Conservation (phyloP, 2,329 filamentous ascomycete genomes). For the Neurospora crassa region DNA sequence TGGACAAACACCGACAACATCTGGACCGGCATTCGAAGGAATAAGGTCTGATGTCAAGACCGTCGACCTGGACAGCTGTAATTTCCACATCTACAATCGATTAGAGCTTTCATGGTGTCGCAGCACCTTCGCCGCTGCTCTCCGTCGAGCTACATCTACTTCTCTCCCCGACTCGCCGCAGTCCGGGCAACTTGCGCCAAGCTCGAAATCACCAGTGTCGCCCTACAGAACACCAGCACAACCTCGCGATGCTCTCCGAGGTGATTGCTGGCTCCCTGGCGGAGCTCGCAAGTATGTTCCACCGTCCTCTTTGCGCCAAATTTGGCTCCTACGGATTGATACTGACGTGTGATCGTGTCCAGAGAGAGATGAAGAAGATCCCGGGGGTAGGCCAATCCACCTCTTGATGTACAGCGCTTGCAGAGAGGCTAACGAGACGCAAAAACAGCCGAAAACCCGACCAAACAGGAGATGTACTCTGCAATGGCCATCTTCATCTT, state of each 20-base stretch:
- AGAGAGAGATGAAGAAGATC: constrained; percentile 38
- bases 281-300: constrained; percentile 30
- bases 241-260: constrained; percentile 25
- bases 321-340: not conserved
- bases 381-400: constrained; percentile 29
- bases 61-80: not conserved
- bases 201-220: not conserved
- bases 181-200: not conserved
- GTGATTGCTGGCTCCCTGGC: constrained; percentile 26
- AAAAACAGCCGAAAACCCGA: constrained; percentile 56
- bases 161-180: not conserved
- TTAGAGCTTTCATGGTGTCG: not conserved
- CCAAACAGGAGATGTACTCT: constrained; percentile 86
- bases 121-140: not conserved
- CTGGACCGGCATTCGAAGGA: not conserved
- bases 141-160: constrained; percentile 1
- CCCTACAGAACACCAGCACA: not conserved
- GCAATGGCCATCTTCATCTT: constrained; percentile 98
- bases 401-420: not conserved
- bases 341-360: not conserved
- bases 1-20: not conserved
- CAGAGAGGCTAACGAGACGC: constrained; percentile 8
- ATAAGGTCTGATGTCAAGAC: not conserved
- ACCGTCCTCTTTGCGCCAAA: not conserved
- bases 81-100: not conserved